Percentiles rank a stretch among this genome's conserved stretches.
Evolutionary conservation across 192 early-diverging fungal species (phyloP).

Genomic region (Coemansia furcata): DNA sequence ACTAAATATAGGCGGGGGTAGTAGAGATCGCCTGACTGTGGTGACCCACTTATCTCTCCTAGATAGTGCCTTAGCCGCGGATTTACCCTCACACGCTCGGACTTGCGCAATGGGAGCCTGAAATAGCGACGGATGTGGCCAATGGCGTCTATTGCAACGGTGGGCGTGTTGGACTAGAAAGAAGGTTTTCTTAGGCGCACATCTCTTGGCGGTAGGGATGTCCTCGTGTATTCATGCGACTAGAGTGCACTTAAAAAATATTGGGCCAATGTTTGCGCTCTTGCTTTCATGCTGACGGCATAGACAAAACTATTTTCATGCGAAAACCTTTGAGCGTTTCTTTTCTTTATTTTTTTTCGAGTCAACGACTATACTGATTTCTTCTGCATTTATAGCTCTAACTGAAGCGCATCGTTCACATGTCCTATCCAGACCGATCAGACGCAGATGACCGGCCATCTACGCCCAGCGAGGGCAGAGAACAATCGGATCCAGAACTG

Average conservation of each 20-base stretch:
- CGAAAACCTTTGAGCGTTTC: background rate
- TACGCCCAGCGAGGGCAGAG: background rate
- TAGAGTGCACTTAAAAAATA: background rate
- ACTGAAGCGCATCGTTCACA: background rate
- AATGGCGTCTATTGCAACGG: background rate
- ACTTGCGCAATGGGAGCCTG: background rate
- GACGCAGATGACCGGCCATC: background rate
- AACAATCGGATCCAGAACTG: conserved; percentile 1
- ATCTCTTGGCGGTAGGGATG: background rate
- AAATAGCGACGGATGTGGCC: background rate
- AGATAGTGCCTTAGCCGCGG: background rate
- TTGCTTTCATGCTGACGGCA: background rate
- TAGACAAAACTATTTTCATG: background rate
- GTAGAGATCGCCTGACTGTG: background rate
- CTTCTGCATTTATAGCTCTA: background rate
- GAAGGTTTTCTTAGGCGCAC: background rate
- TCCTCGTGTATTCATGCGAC: background rate
- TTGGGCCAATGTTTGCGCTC: background rate
- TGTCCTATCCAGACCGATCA: background rate
- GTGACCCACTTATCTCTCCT: background rate
- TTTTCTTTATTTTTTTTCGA: background rate
- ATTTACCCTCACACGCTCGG: background rate
- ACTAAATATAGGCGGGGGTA: background rate
- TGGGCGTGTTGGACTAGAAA: background rate
- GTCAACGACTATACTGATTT: background rate